Base-by-base conservation (phyloP, 257 asterid species). In the Primulina tabacum region DNA sequence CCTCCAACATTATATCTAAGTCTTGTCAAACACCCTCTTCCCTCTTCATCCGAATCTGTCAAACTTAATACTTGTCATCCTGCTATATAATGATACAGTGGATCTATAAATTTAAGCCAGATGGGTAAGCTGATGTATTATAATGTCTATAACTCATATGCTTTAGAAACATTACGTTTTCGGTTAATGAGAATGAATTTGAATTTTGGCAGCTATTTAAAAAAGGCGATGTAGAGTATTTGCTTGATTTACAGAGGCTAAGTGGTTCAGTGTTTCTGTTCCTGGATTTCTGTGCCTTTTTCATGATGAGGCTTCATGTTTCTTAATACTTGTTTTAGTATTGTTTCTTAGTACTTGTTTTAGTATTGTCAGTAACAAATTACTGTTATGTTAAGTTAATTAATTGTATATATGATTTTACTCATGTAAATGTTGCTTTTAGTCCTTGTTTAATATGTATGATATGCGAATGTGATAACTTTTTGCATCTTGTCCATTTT, bases 181-280 rank as follows among this genome's bases (percentile, higher is more conserved):
- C 26, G 38, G 65, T 68, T 70, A 37, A 76, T 65, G 55, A 24
- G 70, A 26, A 69, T 60, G 56, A 73, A 43, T 53, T 29, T 72
- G 66, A 73, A 75, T 18, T 32, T 61, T 65, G 74, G 73, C 95
- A 93, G 99, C 97, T 93, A 52, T 93, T 87, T 88, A 93, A 89
- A 72, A 87, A 85, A 50, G 81, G 80, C 57, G 96, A 93, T 0
- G 92, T 84, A 56, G 90, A 85, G 77, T 87, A 89, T 72, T 67
- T 93, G 80, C 95, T 93, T 32, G 97, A 93, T 83, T 73, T 90
- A 57, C 99, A 93, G 87, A 85, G 97, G 85, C 78, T 93, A 26
- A 86, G 84, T 14, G 99, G 99, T n/a, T 92, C 96, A 0, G 95
- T 85, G 53, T 73, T 93, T 62, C 94, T 93, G 71, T 93, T 93